phyloP scores from a whole-genome alignment of 208 protist species.

The Dictyostelium gargantuum region DNA sequence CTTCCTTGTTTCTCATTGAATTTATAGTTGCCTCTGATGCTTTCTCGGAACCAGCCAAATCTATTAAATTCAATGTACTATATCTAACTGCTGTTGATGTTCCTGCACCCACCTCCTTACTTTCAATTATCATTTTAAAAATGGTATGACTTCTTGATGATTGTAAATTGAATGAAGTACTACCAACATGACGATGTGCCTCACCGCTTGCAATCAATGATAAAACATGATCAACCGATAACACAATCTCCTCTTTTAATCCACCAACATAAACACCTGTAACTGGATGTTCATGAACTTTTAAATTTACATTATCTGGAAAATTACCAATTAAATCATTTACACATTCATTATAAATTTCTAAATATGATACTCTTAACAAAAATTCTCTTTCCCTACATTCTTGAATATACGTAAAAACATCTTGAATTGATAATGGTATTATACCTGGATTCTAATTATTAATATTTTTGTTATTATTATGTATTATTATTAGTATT shows the following conservation, averaged over 20 bases:
- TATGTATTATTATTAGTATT: no score
- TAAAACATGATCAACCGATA: conserved; percentile 57
- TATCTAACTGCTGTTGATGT: neutral
- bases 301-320: conserved; percentile 36
- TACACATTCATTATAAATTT: conserved; percentile 91
- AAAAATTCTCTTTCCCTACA: conserved; percentile 67
- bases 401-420: conserved; percentile 79
- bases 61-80: conserved; percentile 69
- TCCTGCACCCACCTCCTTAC: neutral
- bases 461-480: no score
- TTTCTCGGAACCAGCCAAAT: conserved; percentile 82
- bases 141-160: conserved; percentile 83
- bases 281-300: conserved; percentile 77
- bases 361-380: conserved; percentile 81
- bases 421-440: conserved; percentile 78
- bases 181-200: conserved; percentile 74
- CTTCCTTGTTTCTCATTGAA: conserved; percentile 59
- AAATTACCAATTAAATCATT: conserved; percentile 81
- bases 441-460: conserved; percentile 78
- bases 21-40: conserved; percentile 52
- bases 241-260: conserved; percentile 58
- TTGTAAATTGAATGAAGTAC: conserved; percentile 82
- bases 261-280: conserved; percentile 17
- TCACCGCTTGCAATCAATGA: conserved; percentile 40
- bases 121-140: conserved; percentile 76